Conservation (phyloP, 768 basidiomycete genomes). For the Lactifluus pinguis region DNA sequence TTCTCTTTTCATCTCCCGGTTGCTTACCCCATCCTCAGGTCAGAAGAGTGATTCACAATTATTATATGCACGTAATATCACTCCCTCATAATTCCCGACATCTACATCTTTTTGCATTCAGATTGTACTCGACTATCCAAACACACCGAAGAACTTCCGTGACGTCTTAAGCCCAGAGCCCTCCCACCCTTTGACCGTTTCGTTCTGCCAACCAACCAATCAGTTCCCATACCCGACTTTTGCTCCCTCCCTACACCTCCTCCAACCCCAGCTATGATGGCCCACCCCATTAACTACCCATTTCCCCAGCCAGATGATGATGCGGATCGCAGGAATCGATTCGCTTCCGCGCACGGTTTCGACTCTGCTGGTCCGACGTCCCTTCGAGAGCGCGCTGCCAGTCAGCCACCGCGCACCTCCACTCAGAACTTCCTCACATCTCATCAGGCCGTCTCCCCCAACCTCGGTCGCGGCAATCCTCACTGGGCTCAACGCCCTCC, state of each 20-base stretch:
- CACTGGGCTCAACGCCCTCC: conserved; percentile 42
- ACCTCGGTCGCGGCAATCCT: conserved; percentile 36
- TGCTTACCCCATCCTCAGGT: conserved; percentile 6
- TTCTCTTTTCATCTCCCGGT: neutral
- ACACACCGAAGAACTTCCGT: conserved; percentile 16
- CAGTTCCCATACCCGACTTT: conserved; percentile 19
- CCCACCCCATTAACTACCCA: conserved; percentile 26
- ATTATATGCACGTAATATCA: conserved; percentile 14
- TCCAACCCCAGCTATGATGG: conserved; percentile 27
- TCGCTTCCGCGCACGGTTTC: conserved; percentile 36
- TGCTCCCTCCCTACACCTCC: neutral
- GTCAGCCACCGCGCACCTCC: conserved; percentile 55
- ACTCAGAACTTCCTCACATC: conserved; percentile 41
- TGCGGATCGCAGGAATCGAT: conserved; percentile 53
- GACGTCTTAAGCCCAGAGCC: conserved; percentile 2
- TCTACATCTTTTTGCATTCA: neutral
- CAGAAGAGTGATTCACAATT: conserved; percentile 6
- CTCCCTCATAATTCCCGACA: neutral
- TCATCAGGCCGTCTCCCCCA: conserved; percentile 34
- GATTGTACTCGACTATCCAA: conserved; percentile 17
- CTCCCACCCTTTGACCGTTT: neutral
- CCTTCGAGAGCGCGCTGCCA: conserved; percentile 55
- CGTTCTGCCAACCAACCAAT: neutral
- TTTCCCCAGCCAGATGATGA: conserved; percentile 35
- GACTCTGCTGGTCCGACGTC: conserved; percentile 35